Conservation (phyloP, 1,139 yeast species). For the Suhomyces bolitotheri region DNA sequence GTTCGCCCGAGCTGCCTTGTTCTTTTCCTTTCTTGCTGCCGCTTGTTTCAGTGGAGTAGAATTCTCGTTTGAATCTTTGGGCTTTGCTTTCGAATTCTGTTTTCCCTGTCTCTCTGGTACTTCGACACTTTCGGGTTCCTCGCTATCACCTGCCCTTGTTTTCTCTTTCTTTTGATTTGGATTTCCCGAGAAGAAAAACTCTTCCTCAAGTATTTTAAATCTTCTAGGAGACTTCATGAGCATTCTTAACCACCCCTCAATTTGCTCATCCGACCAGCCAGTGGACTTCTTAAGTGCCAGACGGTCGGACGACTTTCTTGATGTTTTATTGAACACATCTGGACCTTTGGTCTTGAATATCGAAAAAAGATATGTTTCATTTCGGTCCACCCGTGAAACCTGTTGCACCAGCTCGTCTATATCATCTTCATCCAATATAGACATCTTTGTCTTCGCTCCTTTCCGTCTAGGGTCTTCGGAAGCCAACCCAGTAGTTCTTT, state of each 20-base stretch:
- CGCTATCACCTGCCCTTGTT: conserved; percentile 13
- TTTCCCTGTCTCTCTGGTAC: conserved; percentile 1
- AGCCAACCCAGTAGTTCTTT: conserved; percentile 40
- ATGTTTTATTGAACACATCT: conserved; percentile 45
- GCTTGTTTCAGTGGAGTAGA: conserved; percentile 13
- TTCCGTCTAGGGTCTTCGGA: conserved; percentile 18
- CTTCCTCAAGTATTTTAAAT: conserved; percentile 61
- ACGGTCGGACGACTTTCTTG: conserved; percentile 56
- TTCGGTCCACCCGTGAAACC: conserved; percentile 17
- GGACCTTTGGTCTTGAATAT: conserved; percentile 54
- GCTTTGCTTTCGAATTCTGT: background rate
- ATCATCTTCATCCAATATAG: conserved; percentile 20
- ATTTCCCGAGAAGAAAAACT: conserved; percentile 50
- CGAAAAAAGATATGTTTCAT: conserved; percentile 60
- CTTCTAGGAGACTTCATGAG: conserved; percentile 63
- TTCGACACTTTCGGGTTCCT: background rate
- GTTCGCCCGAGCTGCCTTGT: conserved; percentile 59
- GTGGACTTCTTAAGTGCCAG: conserved; percentile 51
- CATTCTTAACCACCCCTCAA: conserved; percentile 92
- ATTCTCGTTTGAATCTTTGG: background rate
- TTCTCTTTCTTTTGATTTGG: too few relatives aligned
- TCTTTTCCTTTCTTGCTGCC: conserved; percentile 51
- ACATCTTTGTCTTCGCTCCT: conserved; percentile 11
- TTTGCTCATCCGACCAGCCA: conserved; percentile 83
- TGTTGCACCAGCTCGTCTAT: background rate